Evolutionary conservation across 1,284 basidiomycete species (phyloP).

Genomic region (Ganoderma meredithae): DNA sequence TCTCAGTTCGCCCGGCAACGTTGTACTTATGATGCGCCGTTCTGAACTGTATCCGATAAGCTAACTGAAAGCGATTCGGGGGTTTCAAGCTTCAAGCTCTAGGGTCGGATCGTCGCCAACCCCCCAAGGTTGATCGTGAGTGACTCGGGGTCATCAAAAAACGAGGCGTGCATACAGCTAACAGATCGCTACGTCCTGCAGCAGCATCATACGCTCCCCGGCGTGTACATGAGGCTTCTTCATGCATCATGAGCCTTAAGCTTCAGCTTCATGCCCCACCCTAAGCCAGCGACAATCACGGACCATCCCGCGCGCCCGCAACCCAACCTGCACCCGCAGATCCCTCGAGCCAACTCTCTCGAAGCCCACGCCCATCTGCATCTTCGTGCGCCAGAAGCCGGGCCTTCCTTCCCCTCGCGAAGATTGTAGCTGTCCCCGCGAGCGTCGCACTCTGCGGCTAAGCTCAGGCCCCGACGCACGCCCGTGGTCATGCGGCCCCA

Average conservation of each 20-base stretch:
- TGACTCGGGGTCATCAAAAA: not conserved
- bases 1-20: not conserved
- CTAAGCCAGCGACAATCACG: not conserved
- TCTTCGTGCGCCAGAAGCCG: slow-evolving; percentile 4
- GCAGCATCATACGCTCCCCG: not conserved
- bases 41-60: not conserved
- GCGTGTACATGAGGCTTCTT: not conserved
- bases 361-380: not conserved
- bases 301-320: not conserved
- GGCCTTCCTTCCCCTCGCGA: not conserved
- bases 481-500: not conserved
- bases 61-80: not conserved
- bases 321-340: slow-evolving; percentile 7
- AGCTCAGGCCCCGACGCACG: slow-evolving; percentile 14
- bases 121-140: not conserved
- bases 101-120: not conserved
- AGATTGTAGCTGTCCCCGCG: slow-evolving; percentile 2
- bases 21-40: not conserved
- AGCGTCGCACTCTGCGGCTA: slow-evolving; percentile 7
- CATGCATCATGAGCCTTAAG: no score
- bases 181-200: not conserved
- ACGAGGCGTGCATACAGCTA: not conserved
- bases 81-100: not conserved
- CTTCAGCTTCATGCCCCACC: not conserved
- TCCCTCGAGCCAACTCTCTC: not conserved